Conservation (phyloP, 257 asterid species). For the Agastache rugosa region DNA sequence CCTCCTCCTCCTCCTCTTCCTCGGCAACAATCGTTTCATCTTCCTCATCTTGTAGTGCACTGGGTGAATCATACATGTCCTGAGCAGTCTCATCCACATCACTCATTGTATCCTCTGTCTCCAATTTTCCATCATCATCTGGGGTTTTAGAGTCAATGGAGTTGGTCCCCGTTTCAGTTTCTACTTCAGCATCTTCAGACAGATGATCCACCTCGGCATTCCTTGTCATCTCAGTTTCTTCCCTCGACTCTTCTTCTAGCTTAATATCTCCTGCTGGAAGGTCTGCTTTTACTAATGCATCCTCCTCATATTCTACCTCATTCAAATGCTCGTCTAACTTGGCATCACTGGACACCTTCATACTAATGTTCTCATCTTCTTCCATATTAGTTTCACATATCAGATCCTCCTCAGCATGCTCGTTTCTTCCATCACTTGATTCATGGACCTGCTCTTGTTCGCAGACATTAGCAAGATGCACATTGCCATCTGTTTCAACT, state of each 20-base stretch:
- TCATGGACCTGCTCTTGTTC: slow-evolving; percentile 43
- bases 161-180: slow-evolving; percentile 38
- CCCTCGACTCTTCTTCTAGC: slow-evolving; percentile 44
- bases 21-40: slow-evolving; percentile 61
- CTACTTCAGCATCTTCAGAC: slow-evolving; percentile 42
- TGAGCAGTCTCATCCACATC: slow-evolving; percentile 56
- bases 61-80: slow-evolving; percentile 53
- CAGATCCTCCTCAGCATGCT: slow-evolving; percentile 38
- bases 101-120: slow-evolving; percentile 56
- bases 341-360: slow-evolving; percentile 36
- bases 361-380: slow-evolving; percentile 34
- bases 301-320: slow-evolving; percentile 38
- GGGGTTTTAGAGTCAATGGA: slow-evolving; percentile 32
- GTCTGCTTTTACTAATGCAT: slow-evolving; percentile 40
- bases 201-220: slow-evolving; percentile 36
- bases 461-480: slow-evolving; percentile 27
- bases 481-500: slow-evolving; percentile 36
- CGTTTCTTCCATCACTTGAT: slow-evolving; percentile 33
- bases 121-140: slow-evolving; percentile 47
- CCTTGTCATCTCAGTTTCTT: slow-evolving; percentile 37
- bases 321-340: slow-evolving; percentile 37
- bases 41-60: slow-evolving; percentile 58
- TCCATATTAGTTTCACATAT: slow-evolving; percentile 33
- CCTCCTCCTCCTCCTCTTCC: slow-evolving; percentile 77
- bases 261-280: slow-evolving; percentile 39